Evolutionary conservation across 306 rosid species (phyloP), one percentile per base, ranked within the genome.

Genomic region (Cotoneaster glaucophyllus): DNA sequence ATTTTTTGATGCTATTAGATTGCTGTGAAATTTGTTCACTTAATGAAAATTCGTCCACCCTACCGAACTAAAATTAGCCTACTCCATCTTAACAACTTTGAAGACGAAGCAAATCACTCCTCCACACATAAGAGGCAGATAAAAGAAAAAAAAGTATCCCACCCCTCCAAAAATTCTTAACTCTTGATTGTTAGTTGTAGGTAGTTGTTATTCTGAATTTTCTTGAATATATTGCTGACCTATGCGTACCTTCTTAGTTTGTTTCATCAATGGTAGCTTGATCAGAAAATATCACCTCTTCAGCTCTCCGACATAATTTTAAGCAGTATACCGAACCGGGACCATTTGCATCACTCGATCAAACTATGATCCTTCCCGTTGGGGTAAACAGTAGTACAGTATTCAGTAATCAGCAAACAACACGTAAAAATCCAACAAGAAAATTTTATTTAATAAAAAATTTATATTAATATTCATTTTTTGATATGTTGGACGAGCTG

Each of bases 401-500:
- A 50, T 21, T 21, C 0, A 50, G 18, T 50, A 50, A 50, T 41
- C 44, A 50, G 41, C 41, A 15, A 15, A 50, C 17, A 24, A 53
- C 25, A 29, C 10, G 53, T 39, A 8, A 28, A 21, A 21, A 24
- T 48, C 53, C 31, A 39, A 78, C 3, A n/a, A 32, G 3, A 52
- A 32, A 34, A 56, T 29, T 19, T 29, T n/a, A 15, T 50, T 39
- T 44, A 57, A 28, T 29, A 6, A 19, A 26, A 12, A 2, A 0
- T 2, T 13, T 6, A 56, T 17, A 69, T 8, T 28, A 53, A 24
- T 65, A 65, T 19, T 34, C 9, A 34, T 61, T 59, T 59, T 74
- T 41, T 13, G 29, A 44, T 61, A 48, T 17, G 70, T 59, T 61
- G 56, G 89, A 86, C 83, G 86, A 83, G 82, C 79, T 85, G 89